phyloP scores from a whole-genome alignment of 2,329 filamentous ascomycete species.

The Cladosporium austrohemisphaericum region DNA sequence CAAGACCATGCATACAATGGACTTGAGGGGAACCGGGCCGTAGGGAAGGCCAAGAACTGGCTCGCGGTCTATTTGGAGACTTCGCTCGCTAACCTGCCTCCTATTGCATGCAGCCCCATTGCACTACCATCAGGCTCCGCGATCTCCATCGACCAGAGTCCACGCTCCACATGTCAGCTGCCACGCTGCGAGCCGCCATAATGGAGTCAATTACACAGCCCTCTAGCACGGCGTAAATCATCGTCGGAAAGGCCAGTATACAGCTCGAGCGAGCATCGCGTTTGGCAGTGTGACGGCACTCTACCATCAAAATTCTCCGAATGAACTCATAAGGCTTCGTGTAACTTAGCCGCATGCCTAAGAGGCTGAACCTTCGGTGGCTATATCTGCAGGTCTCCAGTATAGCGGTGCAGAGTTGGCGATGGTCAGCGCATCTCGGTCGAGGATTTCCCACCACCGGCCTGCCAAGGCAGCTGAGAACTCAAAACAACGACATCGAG shows the following conservation, averaged over 20 bases:
- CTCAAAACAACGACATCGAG: background rate
- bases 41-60: too few species aligned
- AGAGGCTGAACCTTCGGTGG: background rate
- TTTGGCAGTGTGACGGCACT: background rate
- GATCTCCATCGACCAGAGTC: background rate
- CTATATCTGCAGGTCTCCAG: background rate
- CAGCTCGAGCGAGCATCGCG: background rate
- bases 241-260: too few species aligned
- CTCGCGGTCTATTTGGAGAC: too few species aligned
- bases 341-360: background rate
- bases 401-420: background rate
- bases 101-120: background rate
- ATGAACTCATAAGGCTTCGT: too few species aligned
- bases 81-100: too few species aligned
- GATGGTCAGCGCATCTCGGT: background rate
- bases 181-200: background rate
- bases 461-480: background rate
- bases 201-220: too few species aligned
- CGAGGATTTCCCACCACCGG: background rate
- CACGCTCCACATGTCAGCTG: background rate
- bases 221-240: too few species aligned
- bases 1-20: too few species aligned
- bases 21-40: too few species aligned
- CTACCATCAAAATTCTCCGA: background rate
- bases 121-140: background rate